phyloP scores from a whole-genome alignment of 2,329 filamentous ascomycete species.

The Clarireedia hainanense region DNA sequence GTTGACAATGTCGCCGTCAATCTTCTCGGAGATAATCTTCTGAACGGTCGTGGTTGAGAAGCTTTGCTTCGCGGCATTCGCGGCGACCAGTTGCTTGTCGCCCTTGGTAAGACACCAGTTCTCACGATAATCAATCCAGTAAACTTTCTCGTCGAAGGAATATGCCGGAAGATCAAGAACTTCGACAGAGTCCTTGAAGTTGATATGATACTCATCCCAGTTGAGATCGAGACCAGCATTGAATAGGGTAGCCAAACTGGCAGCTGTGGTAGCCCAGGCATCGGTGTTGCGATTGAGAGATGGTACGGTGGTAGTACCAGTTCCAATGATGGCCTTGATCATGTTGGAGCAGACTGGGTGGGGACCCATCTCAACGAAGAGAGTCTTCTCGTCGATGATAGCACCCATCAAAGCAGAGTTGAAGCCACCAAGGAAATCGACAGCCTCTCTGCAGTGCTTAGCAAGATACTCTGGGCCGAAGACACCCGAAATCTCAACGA shows the following conservation, averaged over 20 bases:
- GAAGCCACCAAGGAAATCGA: slow-evolving; percentile 60
- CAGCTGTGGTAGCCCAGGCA: slow-evolving; percentile 54
- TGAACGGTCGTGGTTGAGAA: slow-evolving; percentile 32
- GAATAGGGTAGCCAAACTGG: slow-evolving; percentile 51
- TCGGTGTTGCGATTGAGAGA: slow-evolving; percentile 55
- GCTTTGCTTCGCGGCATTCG: slow-evolving; percentile 38
- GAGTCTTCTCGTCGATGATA: slow-evolving; percentile 54
- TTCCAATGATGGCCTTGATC: slow-evolving; percentile 45
- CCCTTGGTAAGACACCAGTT: slow-evolving; percentile 62
- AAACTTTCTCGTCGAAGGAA: slow-evolving; percentile 59
- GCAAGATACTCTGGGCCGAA: slow-evolving; percentile 56
- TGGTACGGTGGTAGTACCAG: slow-evolving; percentile 44
- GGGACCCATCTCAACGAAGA: slow-evolving; percentile 63
- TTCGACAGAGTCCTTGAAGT: slow-evolving; percentile 48
- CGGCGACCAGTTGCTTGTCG: slow-evolving; percentile 50
- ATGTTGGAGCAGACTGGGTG: slow-evolving; percentile 61
- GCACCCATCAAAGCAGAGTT: slow-evolving; percentile 26
- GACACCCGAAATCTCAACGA: slow-evolving; percentile 47
- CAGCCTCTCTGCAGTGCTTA: slow-evolving; percentile 58
- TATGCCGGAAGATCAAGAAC: slow-evolving; percentile 60
- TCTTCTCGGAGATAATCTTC: slow-evolving; percentile 41
- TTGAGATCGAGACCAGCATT: slow-evolving; percentile 52
- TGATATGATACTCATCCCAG: slow-evolving; percentile 61
- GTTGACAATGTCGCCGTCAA: slow-evolving; percentile 40
- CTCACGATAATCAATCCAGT: slow-evolving; percentile 54